Evolutionary conservation across 768 basidiomycete species (phyloP).

Genomic region (Tylopilus vinaceipallidus): DNA sequence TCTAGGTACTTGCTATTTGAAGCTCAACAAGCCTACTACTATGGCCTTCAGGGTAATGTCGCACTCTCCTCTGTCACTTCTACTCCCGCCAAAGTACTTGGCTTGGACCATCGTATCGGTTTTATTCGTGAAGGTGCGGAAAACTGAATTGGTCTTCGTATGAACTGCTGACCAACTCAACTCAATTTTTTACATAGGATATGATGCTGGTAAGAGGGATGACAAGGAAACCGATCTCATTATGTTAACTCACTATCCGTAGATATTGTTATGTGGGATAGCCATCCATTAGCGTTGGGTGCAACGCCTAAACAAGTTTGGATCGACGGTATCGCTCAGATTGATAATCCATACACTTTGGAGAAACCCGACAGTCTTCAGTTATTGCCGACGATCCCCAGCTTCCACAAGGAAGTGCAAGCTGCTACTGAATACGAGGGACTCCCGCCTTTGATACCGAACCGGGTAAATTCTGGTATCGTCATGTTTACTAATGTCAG

Average conservation of each 20-base stretch:
- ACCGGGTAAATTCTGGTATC: constrained; percentile 34
- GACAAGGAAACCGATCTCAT: not conserved
- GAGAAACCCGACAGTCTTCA: constrained; percentile 58
- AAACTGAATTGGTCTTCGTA: not conserved
- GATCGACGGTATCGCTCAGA: constrained; percentile 81
- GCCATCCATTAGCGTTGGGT: constrained; percentile 73
- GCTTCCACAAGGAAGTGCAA: constrained; percentile 62
- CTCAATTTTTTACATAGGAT: constrained; percentile 48
- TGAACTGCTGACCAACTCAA: not conserved
- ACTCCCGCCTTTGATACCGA: constrained; percentile 59
- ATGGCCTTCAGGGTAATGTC: constrained; percentile 59
- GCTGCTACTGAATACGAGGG: constrained; percentile 64
- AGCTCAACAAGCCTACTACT: constrained; percentile 67
- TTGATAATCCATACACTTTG: constrained; percentile 44
- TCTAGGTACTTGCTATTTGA: constrained; percentile 56
- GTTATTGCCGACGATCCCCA: constrained; percentile 48
- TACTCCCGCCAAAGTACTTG: constrained; percentile 67
- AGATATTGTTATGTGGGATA: constrained; percentile 78
- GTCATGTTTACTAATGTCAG: constrained; percentile 68
- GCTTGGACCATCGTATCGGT: constrained; percentile 75
- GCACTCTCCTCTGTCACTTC: constrained; percentile 71
- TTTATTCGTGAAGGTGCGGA: constrained; percentile 49
- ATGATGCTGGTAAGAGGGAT: constrained; percentile 62
- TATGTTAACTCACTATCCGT: not conserved
- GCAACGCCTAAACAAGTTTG: constrained; percentile 80